Conservation (phyloP, 495 filamentous ascomycete genomes). For the Entonaema liquescens region DNA sequence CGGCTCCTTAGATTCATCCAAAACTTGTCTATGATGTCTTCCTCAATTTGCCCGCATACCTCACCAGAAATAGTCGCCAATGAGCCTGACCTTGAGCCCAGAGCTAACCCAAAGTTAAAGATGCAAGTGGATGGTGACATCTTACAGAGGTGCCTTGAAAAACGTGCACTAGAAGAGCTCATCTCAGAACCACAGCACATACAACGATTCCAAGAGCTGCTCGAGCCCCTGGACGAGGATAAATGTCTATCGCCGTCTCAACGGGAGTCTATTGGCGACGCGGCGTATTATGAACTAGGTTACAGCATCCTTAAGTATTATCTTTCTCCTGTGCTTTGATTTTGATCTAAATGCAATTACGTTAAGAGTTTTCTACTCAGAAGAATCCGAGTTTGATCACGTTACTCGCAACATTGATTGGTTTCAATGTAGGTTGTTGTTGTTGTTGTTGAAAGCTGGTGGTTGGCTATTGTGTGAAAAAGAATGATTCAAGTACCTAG, state of each 20-base stretch:
- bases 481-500: not conserved
- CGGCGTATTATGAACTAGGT: slow-evolving; percentile 47
- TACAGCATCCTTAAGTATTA: slow-evolving; percentile 59
- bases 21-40: slow-evolving; percentile 57
- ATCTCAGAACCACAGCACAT: slow-evolving; percentile 40
- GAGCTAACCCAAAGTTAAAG: slow-evolving; percentile 43
- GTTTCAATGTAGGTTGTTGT: not conserved
- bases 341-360: not conserved
- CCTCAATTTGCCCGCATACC: slow-evolving; percentile 31
- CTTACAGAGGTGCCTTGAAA: slow-evolving; percentile 62
- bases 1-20: slow-evolving; percentile 70
- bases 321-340: slow-evolving; percentile 53
- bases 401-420: not conserved
- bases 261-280: not conserved
- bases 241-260: slow-evolving; percentile 20
- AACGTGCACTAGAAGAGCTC: slow-evolving; percentile 56
- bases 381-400: not conserved
- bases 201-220: slow-evolving; percentile 44
- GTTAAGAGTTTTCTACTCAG: slow-evolving; percentile 4
- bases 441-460: not conserved
- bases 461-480: not conserved
- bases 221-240: slow-evolving; percentile 49
- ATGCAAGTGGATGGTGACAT: slow-evolving; percentile 78
- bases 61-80: slow-evolving; percentile 31
- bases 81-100: slow-evolving; percentile 43